A percentile compares a stretch with the other conserved stretches of the same genome.
Evolutionary conservation across 768 basidiomycete genomes (phyloP).

Genomic region (Mycena venus): DNA sequence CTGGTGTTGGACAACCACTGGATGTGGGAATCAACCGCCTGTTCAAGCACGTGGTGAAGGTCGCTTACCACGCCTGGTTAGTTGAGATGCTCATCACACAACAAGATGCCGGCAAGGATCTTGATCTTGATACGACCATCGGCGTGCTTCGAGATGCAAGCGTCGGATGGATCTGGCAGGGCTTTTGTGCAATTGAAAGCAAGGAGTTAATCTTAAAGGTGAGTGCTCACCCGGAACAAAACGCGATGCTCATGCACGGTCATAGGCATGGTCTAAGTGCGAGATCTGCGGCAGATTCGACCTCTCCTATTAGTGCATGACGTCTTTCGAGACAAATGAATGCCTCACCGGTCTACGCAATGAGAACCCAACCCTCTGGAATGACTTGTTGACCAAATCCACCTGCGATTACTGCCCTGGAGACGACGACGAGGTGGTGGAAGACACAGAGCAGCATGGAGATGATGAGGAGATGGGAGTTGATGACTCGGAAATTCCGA

Average conservation of each 20-base stretch:
- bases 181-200: slow-evolving; percentile 35
- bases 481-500: slow-evolving; percentile 5
- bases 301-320: slow-evolving; percentile 32
- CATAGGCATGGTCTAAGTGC: slow-evolving; percentile 34
- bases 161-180: slow-evolving; percentile 38
- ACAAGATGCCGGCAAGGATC: background rate
- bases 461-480: background rate
- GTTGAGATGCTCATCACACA: slow-evolving; percentile 11
- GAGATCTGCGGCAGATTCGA: slow-evolving; percentile 28
- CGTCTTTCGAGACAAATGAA: slow-evolving; percentile 18
- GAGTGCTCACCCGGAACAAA: background rate
- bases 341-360: background rate
- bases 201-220: slow-evolving; percentile 37
- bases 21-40: too few species aligned
- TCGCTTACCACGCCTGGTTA: slow-evolving; percentile 1
- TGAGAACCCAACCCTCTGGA: background rate
- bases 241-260: background rate
- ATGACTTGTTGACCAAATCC: background rate
- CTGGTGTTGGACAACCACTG: slow-evolving; percentile 40
- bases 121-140: slow-evolving; percentile 33
- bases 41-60: slow-evolving; percentile 26
- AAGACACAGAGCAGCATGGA: background rate
- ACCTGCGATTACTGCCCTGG: too few species aligned
- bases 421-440: background rate
- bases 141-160: slow-evolving; percentile 29